Percentiles rank a stretch among this genome's conserved stretches.
Conservation (phyloP, 306 rosid genomes). For the Corylus heterophylla region DNA sequence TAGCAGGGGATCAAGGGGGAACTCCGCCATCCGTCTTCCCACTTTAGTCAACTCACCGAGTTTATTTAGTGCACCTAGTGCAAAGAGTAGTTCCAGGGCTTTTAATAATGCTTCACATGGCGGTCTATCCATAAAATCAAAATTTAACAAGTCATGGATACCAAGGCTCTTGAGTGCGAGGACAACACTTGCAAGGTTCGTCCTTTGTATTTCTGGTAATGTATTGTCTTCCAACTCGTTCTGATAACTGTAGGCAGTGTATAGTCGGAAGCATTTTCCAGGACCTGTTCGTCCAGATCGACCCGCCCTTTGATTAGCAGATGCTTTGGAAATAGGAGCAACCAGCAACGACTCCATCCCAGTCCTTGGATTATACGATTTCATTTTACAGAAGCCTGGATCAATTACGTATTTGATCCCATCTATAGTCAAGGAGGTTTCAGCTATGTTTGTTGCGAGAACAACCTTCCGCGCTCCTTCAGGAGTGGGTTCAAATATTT, state of each 20-base stretch:
- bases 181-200: slow-evolving; percentile 91
- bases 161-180: slow-evolving; percentile 87
- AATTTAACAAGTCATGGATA: slow-evolving; percentile 72
- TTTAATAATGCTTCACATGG: slow-evolving; percentile 90
- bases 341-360: slow-evolving; percentile 90
- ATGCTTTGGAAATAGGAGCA: slow-evolving; percentile 92
- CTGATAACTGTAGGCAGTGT: slow-evolving; percentile 69
- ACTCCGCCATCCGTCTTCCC: slow-evolving; percentile 93
- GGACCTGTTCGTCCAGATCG: slow-evolving; percentile 97
- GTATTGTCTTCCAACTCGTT: slow-evolving; percentile 87
- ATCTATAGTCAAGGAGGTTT: slow-evolving; percentile 93
- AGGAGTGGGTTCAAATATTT: slow-evolving; percentile 94
- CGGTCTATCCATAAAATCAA: slow-evolving; percentile 97
- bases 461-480: slow-evolving; percentile 94
- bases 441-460: slow-evolving; percentile 96
- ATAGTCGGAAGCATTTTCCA: slow-evolving; percentile 89
- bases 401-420: slow-evolving; percentile 96
- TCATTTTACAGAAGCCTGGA: slow-evolving; percentile 87
- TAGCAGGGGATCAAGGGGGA: slow-evolving; percentile 93
- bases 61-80: slow-evolving; percentile 81
- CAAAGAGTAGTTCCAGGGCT: slow-evolving; percentile 85
- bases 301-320: slow-evolving; percentile 94
- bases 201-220: slow-evolving; percentile 90
- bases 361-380: slow-evolving; percentile 80
- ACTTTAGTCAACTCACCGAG: slow-evolving; percentile 85